A percentile compares a stretch with the other conserved stretches of the same genome.
Conservation (phyloP, 2,329 filamentous ascomycete genomes). For the Fusarium albosuccineum region DNA sequence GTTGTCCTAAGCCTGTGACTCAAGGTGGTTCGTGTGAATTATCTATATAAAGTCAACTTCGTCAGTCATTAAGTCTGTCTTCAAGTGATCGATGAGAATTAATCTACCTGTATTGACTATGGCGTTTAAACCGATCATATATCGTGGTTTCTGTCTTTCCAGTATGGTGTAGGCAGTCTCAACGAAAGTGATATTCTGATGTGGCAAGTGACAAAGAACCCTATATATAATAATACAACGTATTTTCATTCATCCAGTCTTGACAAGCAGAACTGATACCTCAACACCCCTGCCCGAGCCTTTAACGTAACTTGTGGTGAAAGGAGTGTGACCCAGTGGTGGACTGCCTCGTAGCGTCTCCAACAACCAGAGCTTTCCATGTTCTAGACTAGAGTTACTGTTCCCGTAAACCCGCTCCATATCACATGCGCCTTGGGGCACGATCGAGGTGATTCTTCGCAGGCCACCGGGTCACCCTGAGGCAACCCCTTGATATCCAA, state of each 20-base stretch:
- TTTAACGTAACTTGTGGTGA: background rate
- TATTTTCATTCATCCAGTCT: conserved; percentile 21
- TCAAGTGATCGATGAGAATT: too few relatives aligned
- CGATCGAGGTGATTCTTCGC: background rate
- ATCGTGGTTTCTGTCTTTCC: too few relatives aligned
- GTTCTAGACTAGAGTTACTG: background rate
- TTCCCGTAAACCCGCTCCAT: background rate
- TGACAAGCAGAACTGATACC: conserved; percentile 12
- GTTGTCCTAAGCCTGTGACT: too few relatives aligned
- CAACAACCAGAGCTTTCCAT: background rate
- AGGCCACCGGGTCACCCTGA: conserved; percentile 5
- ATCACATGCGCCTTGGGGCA: background rate
- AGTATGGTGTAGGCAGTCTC: background rate
- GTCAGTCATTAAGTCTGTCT: too few relatives aligned
- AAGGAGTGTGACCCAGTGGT: conserved; percentile 30
- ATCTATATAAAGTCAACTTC: too few relatives aligned
- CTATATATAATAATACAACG: conserved; percentile 32
- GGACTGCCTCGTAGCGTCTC: background rate
- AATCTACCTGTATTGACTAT: too few relatives aligned
- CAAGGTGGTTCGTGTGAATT: too few relatives aligned
- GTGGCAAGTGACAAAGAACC: conserved; percentile 15
- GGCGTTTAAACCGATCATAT: background rate
- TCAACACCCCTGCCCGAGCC: background rate
- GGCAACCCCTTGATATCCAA: conserved; percentile 22
- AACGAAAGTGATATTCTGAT: background rate